phyloP scores from a whole-genome alignment of 2,329 filamentous ascomycete species.

The Byssochlamys sp. region DNA sequence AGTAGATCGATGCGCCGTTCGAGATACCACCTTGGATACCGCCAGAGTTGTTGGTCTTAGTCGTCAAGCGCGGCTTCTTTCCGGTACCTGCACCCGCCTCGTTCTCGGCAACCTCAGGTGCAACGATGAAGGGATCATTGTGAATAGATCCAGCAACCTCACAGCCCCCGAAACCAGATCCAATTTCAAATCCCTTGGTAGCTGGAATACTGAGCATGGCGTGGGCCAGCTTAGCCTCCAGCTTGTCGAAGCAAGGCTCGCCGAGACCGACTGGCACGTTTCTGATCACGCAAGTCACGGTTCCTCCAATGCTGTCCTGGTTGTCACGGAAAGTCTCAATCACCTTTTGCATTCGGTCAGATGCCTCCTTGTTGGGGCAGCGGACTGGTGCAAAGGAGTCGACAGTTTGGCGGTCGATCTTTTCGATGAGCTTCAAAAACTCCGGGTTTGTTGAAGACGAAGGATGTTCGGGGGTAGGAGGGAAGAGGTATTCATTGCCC shows the following conservation, averaged over 20 bases:
- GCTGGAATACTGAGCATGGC: slow-evolving; percentile 93
- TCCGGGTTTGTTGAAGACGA: slow-evolving; percentile 64
- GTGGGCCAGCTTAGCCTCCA: slow-evolving; percentile 82
- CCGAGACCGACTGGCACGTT: slow-evolving; percentile 78
- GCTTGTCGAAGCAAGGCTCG: slow-evolving; percentile 90
- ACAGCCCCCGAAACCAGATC: slow-evolving; percentile 80
- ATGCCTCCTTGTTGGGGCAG: slow-evolving; percentile 61
- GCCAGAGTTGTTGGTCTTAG: slow-evolving; percentile 88
- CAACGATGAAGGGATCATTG: slow-evolving; percentile 75
- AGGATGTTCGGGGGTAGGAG: slow-evolving; percentile 58
- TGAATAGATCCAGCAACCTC: slow-evolving; percentile 80
- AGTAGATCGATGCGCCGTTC: slow-evolving; percentile 89
- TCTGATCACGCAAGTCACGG: slow-evolving; percentile 84
- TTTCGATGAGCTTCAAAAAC: slow-evolving; percentile 65
- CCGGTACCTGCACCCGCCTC: slow-evolving; percentile 9
- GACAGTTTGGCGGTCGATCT: slow-evolving; percentile 64
- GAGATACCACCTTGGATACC: slow-evolving; percentile 93
- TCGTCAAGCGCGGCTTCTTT: slow-evolving; percentile 54
- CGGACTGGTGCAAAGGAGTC: slow-evolving; percentile 78
- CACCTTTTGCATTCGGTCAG: slow-evolving; percentile 63
- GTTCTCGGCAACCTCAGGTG: slow-evolving; percentile 26
- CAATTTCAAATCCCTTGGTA: slow-evolving; percentile 91
- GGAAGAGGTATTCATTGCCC: slow-evolving; percentile 68
- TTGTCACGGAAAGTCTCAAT: slow-evolving; percentile 70
- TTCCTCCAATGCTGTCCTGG: slow-evolving; percentile 85